These are phyloP conservation scores for Nannochloropsis gaditana DNA, from an alignment of 108 stramenopile genomes.

Conservation along the genomic window DNA sequence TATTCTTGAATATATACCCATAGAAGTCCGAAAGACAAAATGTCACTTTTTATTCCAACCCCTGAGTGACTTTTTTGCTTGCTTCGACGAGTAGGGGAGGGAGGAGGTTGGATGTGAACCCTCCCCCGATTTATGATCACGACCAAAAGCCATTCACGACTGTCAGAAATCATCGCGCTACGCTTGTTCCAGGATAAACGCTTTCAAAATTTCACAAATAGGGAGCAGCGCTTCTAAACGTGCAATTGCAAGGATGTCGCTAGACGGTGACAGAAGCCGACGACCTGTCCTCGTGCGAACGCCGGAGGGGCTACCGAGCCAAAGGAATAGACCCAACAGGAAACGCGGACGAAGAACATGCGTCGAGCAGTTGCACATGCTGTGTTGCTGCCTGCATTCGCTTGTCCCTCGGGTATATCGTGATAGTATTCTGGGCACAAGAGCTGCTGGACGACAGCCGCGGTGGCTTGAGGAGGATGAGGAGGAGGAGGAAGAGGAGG, in stretches of 20 bases:
- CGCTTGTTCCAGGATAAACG: neutral
- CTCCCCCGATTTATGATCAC: too few species aligned
- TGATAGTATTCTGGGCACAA: neutral
- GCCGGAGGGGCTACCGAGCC: neutral
- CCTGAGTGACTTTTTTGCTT: too few species aligned
- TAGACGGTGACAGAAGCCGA: neutral
- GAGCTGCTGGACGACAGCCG: neutral
- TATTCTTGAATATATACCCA: too few species aligned
- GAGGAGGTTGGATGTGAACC: too few species aligned
- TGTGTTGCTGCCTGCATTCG: conserved; percentile 1
- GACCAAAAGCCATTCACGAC: too few species aligned
- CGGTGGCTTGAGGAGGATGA: neutral
- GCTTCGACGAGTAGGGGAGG: too few species aligned
- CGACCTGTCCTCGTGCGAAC: neutral
- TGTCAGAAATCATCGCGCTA: neutral
- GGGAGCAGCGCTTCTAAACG: neutral
- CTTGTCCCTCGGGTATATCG: neutral
- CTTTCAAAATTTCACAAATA: neutral
- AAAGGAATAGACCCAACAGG: conserved; percentile 28
- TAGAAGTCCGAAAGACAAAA: too few species aligned
- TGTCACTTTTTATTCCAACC: too few species aligned
- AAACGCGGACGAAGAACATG: conserved; percentile 62
- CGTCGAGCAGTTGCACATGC: neutral
- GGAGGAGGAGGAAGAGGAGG: neutral
- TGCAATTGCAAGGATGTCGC: neutral